Conservation (phyloP, 148 eudicot species). For the Rheum nobile region DNA sequence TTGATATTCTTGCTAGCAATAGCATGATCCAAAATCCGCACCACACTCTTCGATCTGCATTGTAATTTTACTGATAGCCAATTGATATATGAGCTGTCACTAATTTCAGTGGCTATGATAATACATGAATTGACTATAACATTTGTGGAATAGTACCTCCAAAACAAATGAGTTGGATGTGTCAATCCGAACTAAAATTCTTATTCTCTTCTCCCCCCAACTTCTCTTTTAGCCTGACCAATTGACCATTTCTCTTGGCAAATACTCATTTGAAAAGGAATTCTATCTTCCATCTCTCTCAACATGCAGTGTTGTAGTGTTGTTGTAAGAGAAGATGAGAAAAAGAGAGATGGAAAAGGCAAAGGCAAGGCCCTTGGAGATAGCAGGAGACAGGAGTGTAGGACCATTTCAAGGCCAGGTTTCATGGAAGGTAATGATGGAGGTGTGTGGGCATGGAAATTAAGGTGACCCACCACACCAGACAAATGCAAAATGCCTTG, state of each 20-base stretch:
- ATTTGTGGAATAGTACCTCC: background rate
- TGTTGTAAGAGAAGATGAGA: too few species aligned
- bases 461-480: background rate
- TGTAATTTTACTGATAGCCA: too few species aligned
- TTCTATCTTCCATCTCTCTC: background rate
- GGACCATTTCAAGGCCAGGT: background rate
- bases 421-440: slow-evolving; percentile 6
- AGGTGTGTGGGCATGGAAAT: slow-evolving; percentile 2
- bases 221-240: background rate
- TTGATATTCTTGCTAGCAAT: too few species aligned
- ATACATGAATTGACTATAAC: too few species aligned
- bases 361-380: too few species aligned
- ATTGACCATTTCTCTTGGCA: background rate
- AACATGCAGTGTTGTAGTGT: too few species aligned
- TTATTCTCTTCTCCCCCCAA: background rate
- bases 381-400: too few species aligned
- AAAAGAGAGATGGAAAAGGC: background rate
- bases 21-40: too few species aligned
- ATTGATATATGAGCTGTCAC: too few species aligned
- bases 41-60: too few species aligned
- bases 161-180: background rate
- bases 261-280: too few species aligned
- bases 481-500: background rate
- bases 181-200: background rate
- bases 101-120: too few species aligned